Conservation (phyloP, 495 filamentous ascomycete species). For the Penicillium flavigenum region DNA sequence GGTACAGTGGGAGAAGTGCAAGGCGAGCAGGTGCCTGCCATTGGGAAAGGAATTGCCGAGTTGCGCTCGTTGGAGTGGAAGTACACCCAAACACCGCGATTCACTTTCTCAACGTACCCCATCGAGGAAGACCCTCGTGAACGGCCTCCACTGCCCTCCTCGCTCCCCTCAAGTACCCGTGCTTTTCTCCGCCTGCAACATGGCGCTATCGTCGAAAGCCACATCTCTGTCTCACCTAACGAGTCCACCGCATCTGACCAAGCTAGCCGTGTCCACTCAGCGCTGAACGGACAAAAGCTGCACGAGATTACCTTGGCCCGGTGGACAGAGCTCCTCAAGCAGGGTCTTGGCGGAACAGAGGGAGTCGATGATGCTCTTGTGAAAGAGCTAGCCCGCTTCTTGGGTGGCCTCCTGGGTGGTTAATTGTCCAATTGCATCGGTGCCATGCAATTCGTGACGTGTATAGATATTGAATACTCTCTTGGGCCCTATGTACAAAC, state of each 20-base stretch:
- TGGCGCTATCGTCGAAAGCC: conserved; percentile 45
- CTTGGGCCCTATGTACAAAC: conserved; percentile 13
- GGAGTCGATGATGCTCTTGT: conserved; percentile 17
- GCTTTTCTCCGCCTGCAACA: conserved; percentile 45
- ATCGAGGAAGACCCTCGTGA: conserved; percentile 56
- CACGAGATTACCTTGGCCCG: conserved; percentile 40
- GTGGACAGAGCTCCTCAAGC: conserved; percentile 33
- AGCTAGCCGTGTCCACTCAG: conserved; percentile 34
- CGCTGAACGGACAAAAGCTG: conserved; percentile 40
- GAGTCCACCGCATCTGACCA: conserved; percentile 35
- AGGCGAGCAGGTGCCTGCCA: conserved; percentile 44
- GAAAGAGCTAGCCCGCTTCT: conserved; percentile 22
- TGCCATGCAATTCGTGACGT: neutral
- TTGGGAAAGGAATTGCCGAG: conserved; percentile 60
- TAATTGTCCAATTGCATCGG: neutral
- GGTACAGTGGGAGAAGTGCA: conserved; percentile 51
- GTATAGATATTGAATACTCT: conserved; percentile 8
- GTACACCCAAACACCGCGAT: conserved; percentile 80
- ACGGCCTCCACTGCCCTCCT: conserved; percentile 45
- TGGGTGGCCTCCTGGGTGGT: conserved; percentile 24
- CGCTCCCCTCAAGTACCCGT: conserved; percentile 41
- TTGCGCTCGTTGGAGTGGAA: conserved; percentile 73
- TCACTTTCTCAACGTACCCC: conserved; percentile 64
- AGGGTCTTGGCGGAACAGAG: conserved; percentile 18
- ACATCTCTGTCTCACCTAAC: conserved; percentile 44